Evolutionary conservation across 192 early-diverging fungal species (phyloP).

Genomic region (Linnemannia elongata): DNA sequence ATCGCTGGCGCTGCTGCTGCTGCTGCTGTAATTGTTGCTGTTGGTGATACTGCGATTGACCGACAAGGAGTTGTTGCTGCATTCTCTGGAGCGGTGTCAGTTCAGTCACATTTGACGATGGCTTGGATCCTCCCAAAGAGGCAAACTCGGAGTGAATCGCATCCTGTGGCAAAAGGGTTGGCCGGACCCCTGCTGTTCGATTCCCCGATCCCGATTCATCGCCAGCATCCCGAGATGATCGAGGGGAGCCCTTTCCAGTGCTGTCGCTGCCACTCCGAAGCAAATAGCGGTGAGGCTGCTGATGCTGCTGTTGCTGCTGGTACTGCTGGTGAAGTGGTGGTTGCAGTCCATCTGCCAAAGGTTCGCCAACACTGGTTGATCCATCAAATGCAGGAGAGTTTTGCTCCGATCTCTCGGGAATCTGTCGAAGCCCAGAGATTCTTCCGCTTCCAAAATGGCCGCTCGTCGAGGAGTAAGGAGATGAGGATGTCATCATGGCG

Average conservation of each 20-base stretch:
- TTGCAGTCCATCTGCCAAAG: neutral
- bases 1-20: slow-evolving; percentile 17
- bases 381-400: slow-evolving; percentile 38
- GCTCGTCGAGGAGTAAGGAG: neutral
- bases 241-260: slow-evolving; percentile 11
- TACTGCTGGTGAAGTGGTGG: neutral
- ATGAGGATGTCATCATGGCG: neutral
- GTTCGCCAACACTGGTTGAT: slow-evolving; percentile 10
- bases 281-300: slow-evolving; percentile 28
- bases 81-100: slow-evolving; percentile 43
- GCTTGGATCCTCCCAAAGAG: neutral
- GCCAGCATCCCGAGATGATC: neutral
- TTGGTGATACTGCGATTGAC: slow-evolving; percentile 34
- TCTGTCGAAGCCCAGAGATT: slow-evolving; percentile 34
- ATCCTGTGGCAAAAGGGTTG: neutral
- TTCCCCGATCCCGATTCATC: neutral
- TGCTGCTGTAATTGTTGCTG: slow-evolving; percentile 26
- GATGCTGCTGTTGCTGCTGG: slow-evolving; percentile 1
- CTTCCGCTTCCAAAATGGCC: neutral
- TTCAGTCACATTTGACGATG: neutral
- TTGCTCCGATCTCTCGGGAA: slow-evolving; percentile 50
- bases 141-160: neutral
- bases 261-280: slow-evolving; percentile 41
- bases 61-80: slow-evolving; percentile 37
- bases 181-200: neutral